Evolutionary conservation across 805 yeast genomes (phyloP), one percentile per base, ranked within the genome.

Genomic region (Helenozyma rhizophorensis): DNA sequence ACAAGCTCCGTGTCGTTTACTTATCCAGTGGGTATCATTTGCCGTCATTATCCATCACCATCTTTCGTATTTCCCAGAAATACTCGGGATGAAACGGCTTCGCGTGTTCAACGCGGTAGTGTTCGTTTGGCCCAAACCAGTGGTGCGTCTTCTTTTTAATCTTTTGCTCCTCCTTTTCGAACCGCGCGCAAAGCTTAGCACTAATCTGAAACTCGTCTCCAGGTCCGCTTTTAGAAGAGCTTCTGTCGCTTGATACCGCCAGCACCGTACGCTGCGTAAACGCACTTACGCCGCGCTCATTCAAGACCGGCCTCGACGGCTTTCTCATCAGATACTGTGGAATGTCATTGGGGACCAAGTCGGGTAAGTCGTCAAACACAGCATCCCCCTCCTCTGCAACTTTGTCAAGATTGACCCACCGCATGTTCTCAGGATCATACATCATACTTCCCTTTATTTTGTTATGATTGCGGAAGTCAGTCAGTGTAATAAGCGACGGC

Each of bases 391-490:
- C 37, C 25, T 62, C 59, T 4, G 68, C 71, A 1, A 52, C 51
- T 21, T 53, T 51, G 21, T 55, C 60, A 26, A 69, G 40, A 42
- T 71, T 74, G n/a, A 77, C 65, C 86, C 86, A 80, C 38, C 75
- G 51, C 51, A 77, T 51, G 23, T 70, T 69, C 18, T 69, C 72
- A 8, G 73, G 66, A 49, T 79, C 84, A 50, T 75, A 80, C 17
- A 68, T 60, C 86, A 80, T 80, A 42, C 72, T 68, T 2, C 52
- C 48, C 25, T 46, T 47, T 6, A 39, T 41, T 7, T 29, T 37
- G 36, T 40, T 52, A 12, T 60, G 51, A 9, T 57, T 25, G 25
- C 45, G 37, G 38, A 54, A 47, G 14, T 60, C 64, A 15, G 43
- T 47, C 21, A 43, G 30, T 21, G 65, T 55, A 23, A 68, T 68